Percentiles rank a stretch among this genome's conserved stretches.
Evolutionary conservation across 768 basidiomycete genomes (phyloP).

Genomic region (Dioszegia crocea): DNA sequence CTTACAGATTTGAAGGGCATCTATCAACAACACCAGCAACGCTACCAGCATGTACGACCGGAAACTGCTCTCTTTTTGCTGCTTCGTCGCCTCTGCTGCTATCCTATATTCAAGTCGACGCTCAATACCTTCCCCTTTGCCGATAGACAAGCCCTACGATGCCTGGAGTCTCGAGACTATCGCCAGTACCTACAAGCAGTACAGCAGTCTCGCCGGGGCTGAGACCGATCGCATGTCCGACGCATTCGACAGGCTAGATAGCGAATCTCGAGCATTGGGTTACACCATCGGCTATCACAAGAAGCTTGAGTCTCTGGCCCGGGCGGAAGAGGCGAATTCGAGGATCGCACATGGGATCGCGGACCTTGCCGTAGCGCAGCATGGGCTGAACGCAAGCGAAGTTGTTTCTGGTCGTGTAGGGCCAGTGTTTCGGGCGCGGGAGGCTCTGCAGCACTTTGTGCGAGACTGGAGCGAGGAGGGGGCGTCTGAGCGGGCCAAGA

Average conservation of each 20-base stretch:
- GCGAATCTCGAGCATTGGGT: neutral
- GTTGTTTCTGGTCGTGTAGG: neutral
- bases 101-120: neutral
- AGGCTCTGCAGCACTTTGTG: conserved; percentile 56
- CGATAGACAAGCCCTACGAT: neutral
- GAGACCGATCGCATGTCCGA: neutral
- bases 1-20: neutral
- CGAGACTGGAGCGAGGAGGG: conserved; percentile 92
- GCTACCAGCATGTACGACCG: neutral
- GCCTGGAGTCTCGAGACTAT: neutral
- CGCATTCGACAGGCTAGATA: neutral
- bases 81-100: neutral
- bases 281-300: neutral
- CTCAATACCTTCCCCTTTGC: too few relatives aligned
- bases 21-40: neutral
- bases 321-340: neutral
- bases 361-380: neutral
- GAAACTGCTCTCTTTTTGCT: neutral
- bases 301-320: neutral
- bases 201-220: neutral
- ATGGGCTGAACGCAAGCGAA: neutral
- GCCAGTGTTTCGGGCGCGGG: conserved; percentile 3
- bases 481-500: conserved; percentile 65
- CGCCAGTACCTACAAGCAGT: neutral
- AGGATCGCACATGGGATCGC: conserved; percentile 1